Conservation (phyloP, 805 yeast genomes). For the Candida fluviatilis region DNA sequence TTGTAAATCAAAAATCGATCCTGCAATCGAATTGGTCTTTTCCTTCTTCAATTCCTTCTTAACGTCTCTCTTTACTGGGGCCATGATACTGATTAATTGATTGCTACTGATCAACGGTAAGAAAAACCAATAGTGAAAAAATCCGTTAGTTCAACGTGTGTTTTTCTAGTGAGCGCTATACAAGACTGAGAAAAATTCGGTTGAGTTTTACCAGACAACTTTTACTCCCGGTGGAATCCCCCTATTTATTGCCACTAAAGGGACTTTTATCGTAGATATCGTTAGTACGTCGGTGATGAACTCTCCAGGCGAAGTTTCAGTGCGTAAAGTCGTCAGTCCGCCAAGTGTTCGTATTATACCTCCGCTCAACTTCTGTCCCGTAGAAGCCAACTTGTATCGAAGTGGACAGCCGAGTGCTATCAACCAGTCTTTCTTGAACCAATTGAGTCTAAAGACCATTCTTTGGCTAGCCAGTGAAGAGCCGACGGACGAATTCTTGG, state of each 20-base stretch:
- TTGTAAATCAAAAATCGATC: conserved; percentile 19
- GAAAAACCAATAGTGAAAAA: too few relatives aligned
- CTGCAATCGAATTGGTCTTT: background rate
- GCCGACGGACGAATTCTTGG: conserved; percentile 83
- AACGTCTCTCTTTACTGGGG: background rate
- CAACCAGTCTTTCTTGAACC: conserved; percentile 79
- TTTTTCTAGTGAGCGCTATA: background rate
- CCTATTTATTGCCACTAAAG: background rate
- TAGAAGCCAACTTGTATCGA: conserved; percentile 79
- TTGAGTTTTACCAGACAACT: too few relatives aligned
- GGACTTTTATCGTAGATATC: background rate
- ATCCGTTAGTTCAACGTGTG: conserved; percentile 1
- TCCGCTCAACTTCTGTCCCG: conserved; percentile 93
- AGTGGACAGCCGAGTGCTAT: conserved; percentile 95
- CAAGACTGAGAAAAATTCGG: too few relatives aligned
- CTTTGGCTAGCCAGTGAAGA: conserved; percentile 96
- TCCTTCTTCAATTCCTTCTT: conserved; percentile 3
- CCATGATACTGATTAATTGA: conserved; percentile 1
- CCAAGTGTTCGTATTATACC: conserved; percentile 77
- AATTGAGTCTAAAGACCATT: conserved; percentile 70
- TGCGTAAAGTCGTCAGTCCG: conserved; percentile 35
- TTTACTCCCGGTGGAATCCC: too few relatives aligned
- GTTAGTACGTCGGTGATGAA: background rate
- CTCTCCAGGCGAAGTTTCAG: background rate
- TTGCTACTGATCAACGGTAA: too few relatives aligned